Percentiles rank a stretch among this genome's conserved stretches.
Conservation (phyloP, 2,329 filamentous ascomycete species). For the Sarocladium strictum region DNA sequence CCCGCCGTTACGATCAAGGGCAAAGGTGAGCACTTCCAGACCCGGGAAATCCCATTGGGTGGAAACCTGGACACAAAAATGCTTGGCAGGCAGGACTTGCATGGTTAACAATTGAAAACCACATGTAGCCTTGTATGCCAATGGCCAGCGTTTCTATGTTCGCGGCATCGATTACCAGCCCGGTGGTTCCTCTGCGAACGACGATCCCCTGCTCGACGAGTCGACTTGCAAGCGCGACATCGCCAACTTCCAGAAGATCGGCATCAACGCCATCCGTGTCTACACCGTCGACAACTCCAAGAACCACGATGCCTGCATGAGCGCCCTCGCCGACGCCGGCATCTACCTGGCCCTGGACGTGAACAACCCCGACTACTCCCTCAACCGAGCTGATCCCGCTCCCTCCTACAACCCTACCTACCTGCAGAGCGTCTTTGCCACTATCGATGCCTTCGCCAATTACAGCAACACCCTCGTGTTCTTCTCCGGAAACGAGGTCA, state of each 20-base stretch:
- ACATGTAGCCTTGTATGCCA: conserved; percentile 39
- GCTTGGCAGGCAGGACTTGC: not conserved
- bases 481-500: conserved; percentile 77
- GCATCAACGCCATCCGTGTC: conserved; percentile 84
- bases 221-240: conserved; percentile 72
- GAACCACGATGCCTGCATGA: conserved; percentile 81
- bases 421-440: conserved; percentile 78
- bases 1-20: conserved; percentile 48
- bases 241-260: conserved; percentile 72
- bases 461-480: conserved; percentile 84
- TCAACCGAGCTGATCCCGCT: conserved; percentile 72
- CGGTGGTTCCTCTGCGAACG: conserved; percentile 46
- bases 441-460: conserved; percentile 73
- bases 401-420: conserved; percentile 82
- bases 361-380: conserved; percentile 82
- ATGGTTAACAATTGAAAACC: not conserved
- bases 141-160: conserved; percentile 47
- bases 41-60: too few relatives aligned
- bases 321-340: conserved; percentile 67
- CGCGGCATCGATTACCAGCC: conserved; percentile 58
- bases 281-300: conserved; percentile 85
- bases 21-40: conserved; percentile 52
- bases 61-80: not conserved
- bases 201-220: conserved; percentile 69
- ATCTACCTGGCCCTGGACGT: conserved; percentile 91